A percentile compares a stretch with the other conserved stretches of the same genome.
phyloP scores from a whole-genome alignment of 2,329 filamentous ascomycete species.

The Ilyonectria mors-panacis region DNA sequence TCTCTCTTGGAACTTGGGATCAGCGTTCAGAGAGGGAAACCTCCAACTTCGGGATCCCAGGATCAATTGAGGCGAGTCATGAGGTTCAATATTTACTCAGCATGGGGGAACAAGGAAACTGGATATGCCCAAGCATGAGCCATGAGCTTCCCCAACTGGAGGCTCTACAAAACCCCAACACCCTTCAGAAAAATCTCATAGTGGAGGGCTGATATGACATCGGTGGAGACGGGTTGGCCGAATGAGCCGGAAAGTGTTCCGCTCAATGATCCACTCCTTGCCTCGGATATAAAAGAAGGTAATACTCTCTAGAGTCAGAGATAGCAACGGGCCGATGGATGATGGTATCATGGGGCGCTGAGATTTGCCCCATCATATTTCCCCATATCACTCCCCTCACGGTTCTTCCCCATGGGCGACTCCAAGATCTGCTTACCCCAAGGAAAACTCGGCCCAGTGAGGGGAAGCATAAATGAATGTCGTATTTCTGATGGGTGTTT shows the following conservation, averaged over 20 bases:
- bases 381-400: conserved; percentile 34
- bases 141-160: conserved; percentile 19
- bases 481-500: background rate
- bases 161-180: conserved; percentile 6
- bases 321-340: background rate
- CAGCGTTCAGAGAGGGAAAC: background rate
- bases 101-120: background rate
- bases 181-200: background rate
- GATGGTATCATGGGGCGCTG: conserved; percentile 5
- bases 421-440: conserved; percentile 30
- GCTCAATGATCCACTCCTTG: conserved; percentile 2
- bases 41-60: background rate
- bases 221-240: conserved; percentile 12
- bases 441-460: conserved; percentile 29
- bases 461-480: conserved; percentile 39
- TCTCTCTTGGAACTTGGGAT: background rate
- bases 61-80: background rate
- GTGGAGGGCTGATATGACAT: conserved; percentile 7
- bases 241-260: conserved; percentile 16
- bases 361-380: background rate
- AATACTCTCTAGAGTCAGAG: background rate
- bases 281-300: conserved; percentile 11
- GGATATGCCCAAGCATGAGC: background rate
- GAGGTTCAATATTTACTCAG: background rate
- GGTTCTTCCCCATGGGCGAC: conserved; percentile 26